These are phyloP conservation scores for Calonectria pteridis DNA, from an alignment of 2,329 filamentous ascomycete genomes.

Conservation along the genomic window DNA sequence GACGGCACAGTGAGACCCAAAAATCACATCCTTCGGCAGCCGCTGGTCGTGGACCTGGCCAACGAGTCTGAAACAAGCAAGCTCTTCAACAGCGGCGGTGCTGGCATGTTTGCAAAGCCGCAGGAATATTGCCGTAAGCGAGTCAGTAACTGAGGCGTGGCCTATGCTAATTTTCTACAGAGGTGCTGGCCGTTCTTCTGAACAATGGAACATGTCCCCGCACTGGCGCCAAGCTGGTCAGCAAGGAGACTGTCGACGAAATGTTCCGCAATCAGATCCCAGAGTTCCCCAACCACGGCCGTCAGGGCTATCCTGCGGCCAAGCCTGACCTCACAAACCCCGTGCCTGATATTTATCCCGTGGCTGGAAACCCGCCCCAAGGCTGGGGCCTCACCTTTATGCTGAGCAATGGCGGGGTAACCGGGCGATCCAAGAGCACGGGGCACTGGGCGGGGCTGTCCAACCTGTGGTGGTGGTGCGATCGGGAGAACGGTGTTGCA, in stretches of 20 bases:
- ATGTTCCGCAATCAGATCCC: constrained; percentile 77
- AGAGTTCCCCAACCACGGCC: constrained; percentile 64
- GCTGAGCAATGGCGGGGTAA: constrained; percentile 60
- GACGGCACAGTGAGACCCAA: constrained; percentile 55
- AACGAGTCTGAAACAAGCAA: constrained; percentile 53
- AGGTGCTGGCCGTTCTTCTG: constrained; percentile 71
- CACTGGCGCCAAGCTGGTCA: constrained; percentile 67
- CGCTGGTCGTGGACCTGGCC: constrained; percentile 54
- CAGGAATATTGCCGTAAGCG: constrained; percentile 70
- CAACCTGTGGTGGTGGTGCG: constrained; percentile 74
- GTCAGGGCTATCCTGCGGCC: constrained; percentile 57
- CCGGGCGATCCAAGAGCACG: constrained; percentile 65
- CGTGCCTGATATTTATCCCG: constrained; percentile 63
- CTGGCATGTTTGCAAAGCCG: constrained; percentile 70
- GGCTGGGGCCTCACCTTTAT: constrained; percentile 75
- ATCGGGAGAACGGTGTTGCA: constrained; percentile 69
- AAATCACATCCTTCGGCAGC: constrained; percentile 64
- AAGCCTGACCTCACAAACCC: constrained; percentile 63
- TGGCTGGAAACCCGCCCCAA: constrained; percentile 62
- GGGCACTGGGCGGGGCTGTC: constrained; percentile 70
- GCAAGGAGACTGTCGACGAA: constrained; percentile 68
- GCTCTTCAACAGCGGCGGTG: constrained; percentile 71
- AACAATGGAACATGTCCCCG: constrained; percentile 73
- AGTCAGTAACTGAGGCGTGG: background rate
- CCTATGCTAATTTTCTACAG: constrained; percentile 47